Evolutionary conservation across 1,284 basidiomycete genomes (phyloP), one percentile per base, ranked within the genome.

Genomic region (Exobasidium cylindrosporum): DNA sequence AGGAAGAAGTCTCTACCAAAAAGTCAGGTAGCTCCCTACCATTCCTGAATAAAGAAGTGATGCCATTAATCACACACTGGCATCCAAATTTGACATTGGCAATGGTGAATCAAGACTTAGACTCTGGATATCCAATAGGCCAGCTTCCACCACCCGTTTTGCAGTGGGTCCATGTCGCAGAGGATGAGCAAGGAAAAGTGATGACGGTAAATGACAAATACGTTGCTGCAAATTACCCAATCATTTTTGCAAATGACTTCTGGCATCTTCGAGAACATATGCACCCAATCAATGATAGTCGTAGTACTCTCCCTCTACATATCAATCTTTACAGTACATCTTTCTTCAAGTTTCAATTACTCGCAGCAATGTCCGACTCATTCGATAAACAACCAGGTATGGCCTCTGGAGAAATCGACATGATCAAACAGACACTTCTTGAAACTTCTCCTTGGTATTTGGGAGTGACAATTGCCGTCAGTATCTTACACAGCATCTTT

Each of bases 381-480:
- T 89, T 87, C 80, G 85, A 88, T 79, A 91, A 91, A 56, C 70
- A 70, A 63, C 83, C 83, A 23, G 82, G 85, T 3, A 86, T 86
- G 13, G 93, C 62, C 13, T 97, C 80, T 79, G 96, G 83, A 84
- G 92, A 67, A 93, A 63, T 71, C 46, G 69, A 73, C 55, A 67
- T 72, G 63, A 53, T 73, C 60, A 73, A 70, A 61, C 62, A 63
- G 1, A 72, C 66, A 58, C 61, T 72, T 17, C 64, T 76, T 52
- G 92, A 97, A 83, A 97, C 94, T 1, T 94, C 91, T 78, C 90
- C 93, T 13, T 92, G 88, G 84, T 88, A 96, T 82, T 84, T 97
- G 54, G 88, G 84, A 26, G 82, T 92, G 62, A 93, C 81, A 6
- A 65, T 78, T 11, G 49, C 90, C 30, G 94, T 97, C 70, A 90